These are phyloP conservation scores for Brettanomyces anomalus DNA, from an alignment of 805 yeast genomes.

Conservation along the genomic window DNA sequence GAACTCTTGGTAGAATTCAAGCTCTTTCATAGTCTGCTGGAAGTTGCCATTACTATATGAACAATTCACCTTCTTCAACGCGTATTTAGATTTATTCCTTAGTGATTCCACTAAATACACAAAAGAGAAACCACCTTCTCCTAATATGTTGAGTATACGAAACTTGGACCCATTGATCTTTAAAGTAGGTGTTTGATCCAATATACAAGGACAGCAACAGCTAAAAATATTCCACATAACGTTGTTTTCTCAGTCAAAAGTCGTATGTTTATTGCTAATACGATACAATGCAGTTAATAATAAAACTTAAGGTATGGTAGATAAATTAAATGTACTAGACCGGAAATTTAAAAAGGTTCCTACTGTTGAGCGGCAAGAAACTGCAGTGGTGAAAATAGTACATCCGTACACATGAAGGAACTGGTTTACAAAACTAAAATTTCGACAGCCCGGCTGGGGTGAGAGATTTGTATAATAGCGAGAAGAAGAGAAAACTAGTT, in stretches of 20 bases:
- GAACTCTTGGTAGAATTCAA: constrained; percentile 67
- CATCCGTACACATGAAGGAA: too few relatives aligned
- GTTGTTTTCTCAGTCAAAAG: neutral
- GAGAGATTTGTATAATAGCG: too few relatives aligned
- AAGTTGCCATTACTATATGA: constrained; percentile 78
- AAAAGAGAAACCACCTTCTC: constrained; percentile 86
- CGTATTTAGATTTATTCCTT: constrained; percentile 45
- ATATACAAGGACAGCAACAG: neutral
- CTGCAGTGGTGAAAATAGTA: too few relatives aligned
- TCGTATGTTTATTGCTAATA: too few relatives aligned
- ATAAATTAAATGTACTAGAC: too few relatives aligned
- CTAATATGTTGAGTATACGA: constrained; percentile 60
- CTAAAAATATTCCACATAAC: neutral
- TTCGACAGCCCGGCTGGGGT: too few relatives aligned
- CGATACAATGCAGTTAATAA: too few relatives aligned
- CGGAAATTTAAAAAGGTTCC: too few relatives aligned
- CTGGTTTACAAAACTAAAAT: too few relatives aligned
- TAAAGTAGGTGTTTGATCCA: constrained; percentile 40
- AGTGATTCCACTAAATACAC: constrained; percentile 63
- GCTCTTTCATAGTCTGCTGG: constrained; percentile 66
- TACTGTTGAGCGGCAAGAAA: too few relatives aligned
- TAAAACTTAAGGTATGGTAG: too few relatives aligned
- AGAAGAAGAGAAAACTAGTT: too few relatives aligned
- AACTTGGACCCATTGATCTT: constrained; percentile 54
- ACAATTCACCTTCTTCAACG: constrained; percentile 80